Percentiles rank a stretch among this genome's conserved stretches.
These are phyloP conservation scores for Tricholoma hemisulphureum DNA, from an alignment of 768 basidiomycete genomes.

Conservation along the genomic window DNA sequence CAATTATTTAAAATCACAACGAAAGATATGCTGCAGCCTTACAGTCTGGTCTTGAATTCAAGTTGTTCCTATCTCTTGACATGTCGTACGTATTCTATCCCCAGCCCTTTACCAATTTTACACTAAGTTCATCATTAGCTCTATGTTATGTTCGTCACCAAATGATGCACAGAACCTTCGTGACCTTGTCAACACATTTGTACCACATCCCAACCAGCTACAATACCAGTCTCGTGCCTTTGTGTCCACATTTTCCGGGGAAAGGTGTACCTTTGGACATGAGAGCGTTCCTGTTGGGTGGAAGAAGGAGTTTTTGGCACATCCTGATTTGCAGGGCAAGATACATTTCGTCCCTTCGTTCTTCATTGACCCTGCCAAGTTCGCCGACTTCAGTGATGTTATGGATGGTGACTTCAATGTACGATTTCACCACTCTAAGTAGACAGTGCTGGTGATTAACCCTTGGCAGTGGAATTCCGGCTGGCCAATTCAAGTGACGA, in stretches of 20 bases:
- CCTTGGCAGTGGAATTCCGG: conserved; percentile 71
- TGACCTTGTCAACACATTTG: conserved; percentile 51
- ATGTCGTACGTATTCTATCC: conserved; percentile 54
- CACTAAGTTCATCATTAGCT: conserved; percentile 33
- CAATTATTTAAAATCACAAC: conserved; percentile 4
- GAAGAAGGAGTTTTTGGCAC: conserved; percentile 50
- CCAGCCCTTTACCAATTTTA: not conserved
- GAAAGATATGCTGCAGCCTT: conserved; percentile 55
- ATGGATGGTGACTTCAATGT: conserved; percentile 65
- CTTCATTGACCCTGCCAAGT: conserved; percentile 55
- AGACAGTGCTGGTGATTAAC: conserved; percentile 8
- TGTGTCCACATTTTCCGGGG: conserved; percentile 72
- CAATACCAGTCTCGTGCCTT: conserved; percentile 45
- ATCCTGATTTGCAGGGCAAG: conserved; percentile 43
- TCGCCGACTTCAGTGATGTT: conserved; percentile 44
- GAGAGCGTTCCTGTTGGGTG: conserved; percentile 51
- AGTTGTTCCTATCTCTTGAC: conserved; percentile 76
- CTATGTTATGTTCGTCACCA: conserved; percentile 50
- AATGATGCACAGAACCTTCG: conserved; percentile 51
- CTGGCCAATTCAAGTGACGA: conserved; percentile 69
- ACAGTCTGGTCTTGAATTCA: conserved; percentile 54
- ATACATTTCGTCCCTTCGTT: conserved; percentile 71
- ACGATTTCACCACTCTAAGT: conserved; percentile 17
- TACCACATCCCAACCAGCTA: conserved; percentile 59
- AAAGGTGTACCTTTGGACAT: conserved; percentile 66